These are phyloP conservation scores for Saitozyma sp. DNA, from an alignment of 768 basidiomycete genomes.

Conservation along the genomic window DNA sequence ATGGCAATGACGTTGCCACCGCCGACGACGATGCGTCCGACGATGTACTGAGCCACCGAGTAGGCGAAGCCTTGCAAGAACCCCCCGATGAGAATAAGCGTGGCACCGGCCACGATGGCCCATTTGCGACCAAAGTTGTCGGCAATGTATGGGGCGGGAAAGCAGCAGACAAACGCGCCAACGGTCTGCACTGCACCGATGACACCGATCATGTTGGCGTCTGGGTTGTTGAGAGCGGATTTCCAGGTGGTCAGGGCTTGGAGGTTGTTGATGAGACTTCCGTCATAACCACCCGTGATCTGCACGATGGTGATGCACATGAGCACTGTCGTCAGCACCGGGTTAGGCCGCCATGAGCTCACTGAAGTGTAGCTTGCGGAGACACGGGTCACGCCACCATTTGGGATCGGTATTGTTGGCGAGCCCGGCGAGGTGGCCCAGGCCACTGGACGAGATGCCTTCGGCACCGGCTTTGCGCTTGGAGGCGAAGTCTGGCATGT, in stretches of 20 bases:
- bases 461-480: no score
- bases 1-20: constrained; percentile 15
- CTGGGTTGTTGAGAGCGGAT: constrained; percentile 18
- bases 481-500: no score
- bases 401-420: constrained; percentile 15
- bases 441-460: no score
- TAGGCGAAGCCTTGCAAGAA: neutral
- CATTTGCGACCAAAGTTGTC: constrained; percentile 9
- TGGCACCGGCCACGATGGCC: constrained; percentile 6
- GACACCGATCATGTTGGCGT: constrained; percentile 23
- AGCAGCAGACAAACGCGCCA: neutral
- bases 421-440: no score
- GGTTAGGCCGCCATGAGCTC: constrained; percentile 13
- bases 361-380: constrained; percentile 15
- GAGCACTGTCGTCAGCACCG: constrained; percentile 19
- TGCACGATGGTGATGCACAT: neutral
- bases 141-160: constrained; percentile 3
- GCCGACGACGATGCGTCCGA: constrained; percentile 20
- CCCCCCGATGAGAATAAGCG: constrained; percentile 8
- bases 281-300: constrained; percentile 3
- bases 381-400: constrained; percentile 23
- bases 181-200: constrained; percentile 18
- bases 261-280: constrained; percentile 28
- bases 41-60: no score
- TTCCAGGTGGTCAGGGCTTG: constrained; percentile 33